These are phyloP conservation scores for Fusarium concolor DNA, from an alignment of 2,329 filamentous ascomycete species.

Conservation along the genomic window DNA sequence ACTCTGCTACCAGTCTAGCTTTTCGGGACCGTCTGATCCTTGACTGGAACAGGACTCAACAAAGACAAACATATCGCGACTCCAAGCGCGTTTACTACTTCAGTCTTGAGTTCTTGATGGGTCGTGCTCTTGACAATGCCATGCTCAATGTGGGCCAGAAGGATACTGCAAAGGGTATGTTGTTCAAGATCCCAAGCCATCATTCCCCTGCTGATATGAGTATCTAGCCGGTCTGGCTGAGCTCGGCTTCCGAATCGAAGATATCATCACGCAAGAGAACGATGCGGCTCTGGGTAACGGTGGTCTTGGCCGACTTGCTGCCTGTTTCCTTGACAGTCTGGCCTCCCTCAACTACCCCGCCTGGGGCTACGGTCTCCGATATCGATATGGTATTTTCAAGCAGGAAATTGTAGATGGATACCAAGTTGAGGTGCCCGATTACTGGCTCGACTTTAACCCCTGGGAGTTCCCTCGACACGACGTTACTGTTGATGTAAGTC, in stretches of 20 bases:
- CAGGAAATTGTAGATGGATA: conserved; percentile 99
- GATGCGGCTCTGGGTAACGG: conserved; percentile 97
- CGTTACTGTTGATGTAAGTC: conserved; percentile 83
- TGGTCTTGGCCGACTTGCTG: conserved; percentile 91
- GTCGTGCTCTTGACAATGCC: conserved; percentile 94
- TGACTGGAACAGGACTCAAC: conserved; percentile 98
- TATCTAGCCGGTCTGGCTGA: conserved; percentile 80
- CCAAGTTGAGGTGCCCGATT: conserved; percentile 97
- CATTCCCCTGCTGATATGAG: conserved; percentile 3
- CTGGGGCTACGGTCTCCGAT: conserved; percentile 96
- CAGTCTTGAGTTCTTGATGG: conserved; percentile 98
- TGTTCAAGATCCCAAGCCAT: background rate
- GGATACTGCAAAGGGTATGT: conserved; percentile 79
- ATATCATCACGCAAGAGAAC: conserved; percentile 93
- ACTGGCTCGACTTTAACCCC: conserved; percentile 99
- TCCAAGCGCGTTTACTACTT: conserved; percentile 97
- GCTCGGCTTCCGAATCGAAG: conserved; percentile 96
- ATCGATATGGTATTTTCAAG: conserved; percentile 98
- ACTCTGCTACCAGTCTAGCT: conserved; percentile 89
- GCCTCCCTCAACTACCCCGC: conserved; percentile 95
- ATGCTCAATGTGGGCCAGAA: conserved; percentile 97
- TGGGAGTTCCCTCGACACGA: conserved; percentile 99
- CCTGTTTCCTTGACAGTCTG: conserved; percentile 96
- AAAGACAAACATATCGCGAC: conserved; percentile 90
- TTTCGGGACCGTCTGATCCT: conserved; percentile 93